Evolutionary conservation across 176 grass and related monocot genomes (phyloP).

Genomic region (Puccinellia tenuiflora): DNA sequence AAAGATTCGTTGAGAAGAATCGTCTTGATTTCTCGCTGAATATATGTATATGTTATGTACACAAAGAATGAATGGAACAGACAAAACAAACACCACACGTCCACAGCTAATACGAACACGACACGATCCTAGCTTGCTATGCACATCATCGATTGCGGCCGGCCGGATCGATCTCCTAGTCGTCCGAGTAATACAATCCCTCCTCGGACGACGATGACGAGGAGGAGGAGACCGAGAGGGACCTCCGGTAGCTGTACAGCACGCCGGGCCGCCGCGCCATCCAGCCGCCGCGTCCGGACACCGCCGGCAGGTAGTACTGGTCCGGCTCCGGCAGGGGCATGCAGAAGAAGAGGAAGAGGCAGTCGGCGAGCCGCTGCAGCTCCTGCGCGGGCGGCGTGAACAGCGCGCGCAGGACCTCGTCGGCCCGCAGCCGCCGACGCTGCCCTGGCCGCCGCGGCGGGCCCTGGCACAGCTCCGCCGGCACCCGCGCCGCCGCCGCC

Average conservation of each 20-base stretch:
- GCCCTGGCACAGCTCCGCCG: conserved; percentile 46
- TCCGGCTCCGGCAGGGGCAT: conserved; percentile 39
- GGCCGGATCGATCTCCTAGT: not conserved
- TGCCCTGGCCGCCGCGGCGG: not conserved
- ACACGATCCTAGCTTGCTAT: not conserved
- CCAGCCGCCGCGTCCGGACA: conserved; percentile 25
- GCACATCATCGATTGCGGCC: not conserved
- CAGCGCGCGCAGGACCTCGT: conserved; percentile 52
- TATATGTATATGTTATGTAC: no score
- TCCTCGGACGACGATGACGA: not conserved
- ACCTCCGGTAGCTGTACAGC: conserved; percentile 31
- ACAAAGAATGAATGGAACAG: not conserved
- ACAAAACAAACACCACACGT: not conserved
- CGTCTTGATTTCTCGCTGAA: not conserved
- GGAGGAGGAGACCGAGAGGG: conserved; percentile 3
- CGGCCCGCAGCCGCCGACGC: conserved; percentile 30
- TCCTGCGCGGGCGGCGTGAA: conserved; percentile 25
- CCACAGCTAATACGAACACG: not conserved
- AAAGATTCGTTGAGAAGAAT: not conserved
- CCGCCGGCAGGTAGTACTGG: not conserved
- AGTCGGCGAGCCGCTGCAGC: conserved; percentile 31
- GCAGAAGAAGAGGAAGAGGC: conserved; percentile 46
- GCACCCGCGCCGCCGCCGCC: conserved; percentile 24
- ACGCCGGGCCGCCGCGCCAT: not conserved
- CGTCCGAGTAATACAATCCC: conserved; percentile 10